Percentiles rank a stretch among this genome's conserved stretches.
phyloP scores from a whole-genome alignment of 2,329 filamentous ascomycete species.

The Apiospora pterosperma region DNA sequence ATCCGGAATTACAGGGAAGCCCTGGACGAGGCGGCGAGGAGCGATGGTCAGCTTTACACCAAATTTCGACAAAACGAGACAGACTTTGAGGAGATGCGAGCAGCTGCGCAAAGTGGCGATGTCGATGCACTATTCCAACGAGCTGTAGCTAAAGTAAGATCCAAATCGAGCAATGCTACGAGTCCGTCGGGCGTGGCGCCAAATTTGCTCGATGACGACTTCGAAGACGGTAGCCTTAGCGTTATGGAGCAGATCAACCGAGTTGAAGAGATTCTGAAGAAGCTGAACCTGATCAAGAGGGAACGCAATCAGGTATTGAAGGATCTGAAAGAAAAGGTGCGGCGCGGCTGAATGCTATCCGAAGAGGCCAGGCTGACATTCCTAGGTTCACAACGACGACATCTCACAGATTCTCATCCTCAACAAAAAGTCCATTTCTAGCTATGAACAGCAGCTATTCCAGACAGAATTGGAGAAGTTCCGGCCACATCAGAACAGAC shows the following conservation, averaged over 20 bases:
- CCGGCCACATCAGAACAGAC: slow-evolving; percentile 82
- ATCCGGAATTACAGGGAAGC: slow-evolving; percentile 86
- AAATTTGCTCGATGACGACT: slow-evolving; percentile 87
- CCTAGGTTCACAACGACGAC: slow-evolving; percentile 87
- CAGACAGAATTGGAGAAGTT: slow-evolving; percentile 98
- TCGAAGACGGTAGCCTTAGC: slow-evolving; percentile 74
- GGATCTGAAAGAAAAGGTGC: slow-evolving; percentile 94
- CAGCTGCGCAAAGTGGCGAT: slow-evolving; percentile 81
- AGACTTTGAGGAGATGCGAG: slow-evolving; percentile 94
- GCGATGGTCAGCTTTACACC: slow-evolving; percentile 77
- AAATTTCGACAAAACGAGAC: slow-evolving; percentile 82
- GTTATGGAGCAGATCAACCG: slow-evolving; percentile 85
- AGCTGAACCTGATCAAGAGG: slow-evolving; percentile 85
- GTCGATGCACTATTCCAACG: slow-evolving; percentile 85
- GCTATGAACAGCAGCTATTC: slow-evolving; percentile 89
- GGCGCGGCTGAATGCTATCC: slow-evolving; percentile 13
- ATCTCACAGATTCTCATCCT: slow-evolving; percentile 96
- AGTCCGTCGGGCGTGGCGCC: slow-evolving; percentile 64
- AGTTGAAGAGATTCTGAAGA: slow-evolving; percentile 88
- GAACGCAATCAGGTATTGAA: slow-evolving; percentile 91
- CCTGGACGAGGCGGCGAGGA: slow-evolving; percentile 82
- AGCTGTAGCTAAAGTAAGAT: slow-evolving; percentile 75
- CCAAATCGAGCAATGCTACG: slow-evolving; percentile 56
- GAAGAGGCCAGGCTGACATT: background rate
- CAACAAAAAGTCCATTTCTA: slow-evolving; percentile 94